A percentile compares a stretch with the other conserved stretches of the same genome.
Conservation (phyloP, 306 rosid species). For the Oxytropis ochrocephala region DNA sequence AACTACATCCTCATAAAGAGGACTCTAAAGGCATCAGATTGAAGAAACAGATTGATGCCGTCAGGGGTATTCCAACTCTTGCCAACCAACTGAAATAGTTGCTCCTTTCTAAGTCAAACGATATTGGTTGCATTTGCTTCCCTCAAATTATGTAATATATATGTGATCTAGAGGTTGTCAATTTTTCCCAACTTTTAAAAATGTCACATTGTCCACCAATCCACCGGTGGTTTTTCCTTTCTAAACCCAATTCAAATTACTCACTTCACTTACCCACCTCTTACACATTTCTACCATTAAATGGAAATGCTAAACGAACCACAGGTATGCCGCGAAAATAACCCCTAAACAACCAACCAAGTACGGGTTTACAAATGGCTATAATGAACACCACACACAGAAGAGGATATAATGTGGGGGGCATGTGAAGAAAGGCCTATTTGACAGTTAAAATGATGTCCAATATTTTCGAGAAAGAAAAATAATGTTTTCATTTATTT, state of each 20-base stretch:
- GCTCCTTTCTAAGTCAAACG: no score
- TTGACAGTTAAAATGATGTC: neutral
- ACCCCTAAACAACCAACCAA: neutral
- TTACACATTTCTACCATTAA: neutral
- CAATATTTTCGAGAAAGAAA: neutral
- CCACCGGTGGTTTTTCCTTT: neutral
- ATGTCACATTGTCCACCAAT: neutral
- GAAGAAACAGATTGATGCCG: no score
- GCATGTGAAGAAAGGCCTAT: neutral
- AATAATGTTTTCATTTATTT: neutral
- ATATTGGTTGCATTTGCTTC: no score
- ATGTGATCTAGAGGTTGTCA: neutral
- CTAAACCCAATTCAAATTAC: neutral
- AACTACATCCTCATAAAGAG: no score
- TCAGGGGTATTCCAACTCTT: no score
- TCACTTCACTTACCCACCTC: neutral
- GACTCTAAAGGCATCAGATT: no score
- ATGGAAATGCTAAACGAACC: neutral
- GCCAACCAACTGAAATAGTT: no score
- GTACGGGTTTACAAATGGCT: neutral
- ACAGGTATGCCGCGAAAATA: neutral
- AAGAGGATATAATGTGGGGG: neutral
- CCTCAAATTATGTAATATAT: no score
- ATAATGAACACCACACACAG: neutral
- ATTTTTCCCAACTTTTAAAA: neutral